Evolutionary conservation across 345 rosid genomes (phyloP).

Genomic region (Aegle marmelos): DNA sequence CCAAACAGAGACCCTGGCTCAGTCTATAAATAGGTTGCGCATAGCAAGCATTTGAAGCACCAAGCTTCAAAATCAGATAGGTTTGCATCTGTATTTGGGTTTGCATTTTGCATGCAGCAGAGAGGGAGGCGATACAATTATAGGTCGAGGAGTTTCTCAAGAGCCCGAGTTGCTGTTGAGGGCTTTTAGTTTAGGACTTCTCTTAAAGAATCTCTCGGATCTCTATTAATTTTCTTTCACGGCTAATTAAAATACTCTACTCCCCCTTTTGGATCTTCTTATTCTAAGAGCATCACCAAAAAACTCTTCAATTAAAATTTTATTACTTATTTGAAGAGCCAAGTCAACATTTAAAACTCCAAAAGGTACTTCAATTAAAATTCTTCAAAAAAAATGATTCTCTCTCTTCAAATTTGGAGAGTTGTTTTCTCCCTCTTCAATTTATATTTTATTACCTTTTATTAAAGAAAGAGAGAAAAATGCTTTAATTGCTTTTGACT

Average conservation of each 20-base stretch:
- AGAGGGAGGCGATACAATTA: background rate
- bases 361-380: no score
- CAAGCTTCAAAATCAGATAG: background rate
- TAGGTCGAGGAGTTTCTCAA: background rate
- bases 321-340: no score
- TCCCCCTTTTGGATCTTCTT: background rate
- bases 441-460: no score
- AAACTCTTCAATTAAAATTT: no score
- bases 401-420: no score
- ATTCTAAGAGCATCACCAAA: no score
- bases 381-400: no score
- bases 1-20: background rate
- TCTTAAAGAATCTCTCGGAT: background rate
- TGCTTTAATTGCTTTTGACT: no score
- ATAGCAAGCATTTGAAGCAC: background rate
- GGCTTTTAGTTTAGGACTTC: background rate
- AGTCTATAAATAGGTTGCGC: constrained; percentile 2
- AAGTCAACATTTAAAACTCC: no score
- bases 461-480: no score
- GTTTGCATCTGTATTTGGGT: background rate
- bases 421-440: no score
- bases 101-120: background rate
- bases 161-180: background rate
- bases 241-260: background rate
- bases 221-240: background rate